These are phyloP conservation scores for Termitomyces sp. DNA, from an alignment of 768 basidiomycete species.

Conservation along the genomic window DNA sequence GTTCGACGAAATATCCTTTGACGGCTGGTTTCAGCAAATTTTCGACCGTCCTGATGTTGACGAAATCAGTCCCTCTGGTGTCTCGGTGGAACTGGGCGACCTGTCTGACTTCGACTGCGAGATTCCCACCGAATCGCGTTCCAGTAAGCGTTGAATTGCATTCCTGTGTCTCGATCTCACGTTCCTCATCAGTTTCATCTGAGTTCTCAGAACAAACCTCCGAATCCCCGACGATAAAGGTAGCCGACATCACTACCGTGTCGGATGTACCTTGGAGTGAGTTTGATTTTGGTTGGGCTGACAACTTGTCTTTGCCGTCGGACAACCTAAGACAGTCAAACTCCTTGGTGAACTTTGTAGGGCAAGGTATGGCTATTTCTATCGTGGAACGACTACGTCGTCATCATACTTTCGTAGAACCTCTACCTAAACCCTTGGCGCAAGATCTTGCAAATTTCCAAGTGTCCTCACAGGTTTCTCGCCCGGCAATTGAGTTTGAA, in stretches of 20 bases:
- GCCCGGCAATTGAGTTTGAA: background rate
- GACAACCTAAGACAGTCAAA: background rate
- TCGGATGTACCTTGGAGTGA: background rate
- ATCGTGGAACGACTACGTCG: background rate
- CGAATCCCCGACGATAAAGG: background rate
- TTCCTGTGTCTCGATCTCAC: background rate
- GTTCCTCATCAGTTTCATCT: background rate
- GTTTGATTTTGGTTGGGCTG: background rate
- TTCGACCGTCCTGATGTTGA: constrained; percentile 25
- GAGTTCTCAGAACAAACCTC: background rate
- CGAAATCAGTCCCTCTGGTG: constrained; percentile 23
- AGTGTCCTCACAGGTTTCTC: background rate
- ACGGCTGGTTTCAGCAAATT: constrained; percentile 34
- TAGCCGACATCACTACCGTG: background rate
- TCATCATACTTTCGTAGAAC: background rate
- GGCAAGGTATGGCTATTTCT: background rate
- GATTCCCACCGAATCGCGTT: background rate
- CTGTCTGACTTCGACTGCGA: constrained; percentile 19
- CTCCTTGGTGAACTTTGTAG: background rate
- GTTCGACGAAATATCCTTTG: constrained; percentile 23
- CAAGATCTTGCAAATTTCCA: constrained; percentile 4
- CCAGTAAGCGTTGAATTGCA: background rate
- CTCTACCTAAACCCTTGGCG: background rate
- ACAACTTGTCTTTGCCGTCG: background rate
- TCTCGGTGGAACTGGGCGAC: constrained; percentile 34